Conservation (phyloP, 768 basidiomycete genomes). For the Tulasnella sp. region DNA sequence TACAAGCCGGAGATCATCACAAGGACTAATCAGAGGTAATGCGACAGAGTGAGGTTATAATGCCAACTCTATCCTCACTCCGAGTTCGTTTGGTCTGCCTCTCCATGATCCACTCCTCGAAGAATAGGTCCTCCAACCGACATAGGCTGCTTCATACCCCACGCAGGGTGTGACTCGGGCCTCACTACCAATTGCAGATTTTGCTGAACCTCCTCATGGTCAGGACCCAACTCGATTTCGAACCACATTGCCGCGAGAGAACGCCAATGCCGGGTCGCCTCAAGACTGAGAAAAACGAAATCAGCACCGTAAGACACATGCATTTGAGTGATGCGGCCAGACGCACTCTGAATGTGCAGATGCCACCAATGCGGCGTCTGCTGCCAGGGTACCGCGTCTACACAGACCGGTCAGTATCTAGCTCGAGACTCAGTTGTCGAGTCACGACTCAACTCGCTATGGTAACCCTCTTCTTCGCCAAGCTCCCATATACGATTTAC, state of each 20-base stretch:
- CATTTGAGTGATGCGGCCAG: no score
- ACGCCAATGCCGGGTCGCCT: neutral
- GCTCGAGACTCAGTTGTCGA: neutral
- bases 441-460: constrained; percentile 34
- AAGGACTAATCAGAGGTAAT: no score
- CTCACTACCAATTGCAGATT: neutral
- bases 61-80: no score
- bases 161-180: neutral
- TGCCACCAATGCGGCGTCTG: constrained; percentile 1
- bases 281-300: neutral
- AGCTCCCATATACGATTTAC: constrained; percentile 44
- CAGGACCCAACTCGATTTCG: neutral
- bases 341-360: neutral
- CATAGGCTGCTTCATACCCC: neutral
- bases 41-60: no score
- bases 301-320: neutral
- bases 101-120: no score
- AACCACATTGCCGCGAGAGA: constrained; percentile 2
- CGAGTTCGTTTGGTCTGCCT: no score
- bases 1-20: no score
- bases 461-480: constrained; percentile 51
- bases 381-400: neutral
- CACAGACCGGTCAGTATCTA: neutral
- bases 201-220: neutral
- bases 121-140: neutral